These are phyloP conservation scores for Casuarina glauca DNA, from an alignment of 306 rosid genomes.

Conservation along the genomic window DNA sequence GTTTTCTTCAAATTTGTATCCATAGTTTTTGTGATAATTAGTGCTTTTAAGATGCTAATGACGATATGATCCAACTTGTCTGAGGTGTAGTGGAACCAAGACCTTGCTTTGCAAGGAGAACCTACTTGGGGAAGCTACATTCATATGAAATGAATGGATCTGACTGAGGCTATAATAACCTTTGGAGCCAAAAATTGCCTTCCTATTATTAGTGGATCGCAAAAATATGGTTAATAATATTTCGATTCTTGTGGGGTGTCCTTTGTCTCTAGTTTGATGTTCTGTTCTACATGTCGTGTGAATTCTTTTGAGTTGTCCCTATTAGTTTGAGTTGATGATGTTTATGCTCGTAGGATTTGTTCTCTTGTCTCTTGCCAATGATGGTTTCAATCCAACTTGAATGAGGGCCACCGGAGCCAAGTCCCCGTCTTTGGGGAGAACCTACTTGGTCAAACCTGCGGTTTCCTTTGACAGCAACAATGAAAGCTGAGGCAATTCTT, in stretches of 20 bases:
- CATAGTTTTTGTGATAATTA: not conserved
- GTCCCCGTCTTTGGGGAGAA: constrained; percentile 46
- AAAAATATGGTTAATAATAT: too few species aligned
- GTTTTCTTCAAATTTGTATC: not conserved
- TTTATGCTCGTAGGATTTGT: not conserved
- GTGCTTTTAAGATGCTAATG: constrained; percentile 17
- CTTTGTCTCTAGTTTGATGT: too few species aligned
- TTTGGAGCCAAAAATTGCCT: not conserved
- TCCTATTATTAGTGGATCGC: too few species aligned
- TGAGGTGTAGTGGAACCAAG: constrained; percentile 64
- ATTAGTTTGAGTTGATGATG: not conserved
- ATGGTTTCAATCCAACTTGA: constrained; percentile 58
- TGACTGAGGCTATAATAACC: constrained; percentile 31
- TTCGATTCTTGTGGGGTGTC: too few species aligned
- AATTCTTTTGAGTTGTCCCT: too few species aligned
- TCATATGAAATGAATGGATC: constrained; percentile 48
- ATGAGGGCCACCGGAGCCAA: constrained; percentile 36
- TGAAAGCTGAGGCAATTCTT: constrained; percentile 30
- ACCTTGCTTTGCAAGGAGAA: constrained; percentile 70
- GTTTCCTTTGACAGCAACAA: constrained; percentile 38
- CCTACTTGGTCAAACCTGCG: constrained; percentile 44
- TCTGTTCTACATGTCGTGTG: too few species aligned
- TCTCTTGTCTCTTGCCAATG: not conserved
- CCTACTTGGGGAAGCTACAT: constrained; percentile 69
- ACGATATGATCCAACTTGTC: constrained; percentile 46